phyloP scores from a whole-genome alignment of 75 land plant genomes.

The Pseudotsuga menziesii region DNA sequence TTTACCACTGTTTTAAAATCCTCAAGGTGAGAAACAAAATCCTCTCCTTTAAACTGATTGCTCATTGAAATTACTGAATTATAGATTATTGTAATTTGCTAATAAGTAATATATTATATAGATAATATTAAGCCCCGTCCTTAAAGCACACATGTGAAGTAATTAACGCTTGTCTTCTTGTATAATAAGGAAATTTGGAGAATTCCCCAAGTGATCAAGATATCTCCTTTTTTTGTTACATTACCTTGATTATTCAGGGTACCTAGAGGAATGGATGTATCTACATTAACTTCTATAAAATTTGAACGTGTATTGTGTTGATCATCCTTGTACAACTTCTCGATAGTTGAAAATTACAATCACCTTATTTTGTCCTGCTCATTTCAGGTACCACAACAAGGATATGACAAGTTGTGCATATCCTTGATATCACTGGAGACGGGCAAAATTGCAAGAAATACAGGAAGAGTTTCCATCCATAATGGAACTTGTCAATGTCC shows the following conservation, averaged over 20 bases:
- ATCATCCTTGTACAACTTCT: neutral
- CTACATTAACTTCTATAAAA: too few species aligned
- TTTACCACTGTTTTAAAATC: too few species aligned
- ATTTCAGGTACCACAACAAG: constrained; percentile 42
- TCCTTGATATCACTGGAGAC: constrained; percentile 58
- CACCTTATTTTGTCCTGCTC: neutral
- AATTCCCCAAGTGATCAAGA: neutral
- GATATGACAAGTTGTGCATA: constrained; percentile 57
- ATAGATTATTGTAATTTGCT: too few species aligned
- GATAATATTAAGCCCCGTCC: too few species aligned
- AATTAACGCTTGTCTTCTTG: too few species aligned
- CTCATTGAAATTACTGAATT: too few species aligned
- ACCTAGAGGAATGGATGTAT: neutral
- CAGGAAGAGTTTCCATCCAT: constrained; percentile 51
- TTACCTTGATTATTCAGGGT: neutral
- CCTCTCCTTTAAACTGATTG: too few species aligned
- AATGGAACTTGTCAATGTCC: constrained; percentile 66
- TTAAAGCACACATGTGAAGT: too few species aligned
- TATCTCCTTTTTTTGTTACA: neutral
- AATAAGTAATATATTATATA: too few species aligned
- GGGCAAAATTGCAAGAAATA: constrained; percentile 58
- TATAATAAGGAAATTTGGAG: too few species aligned
- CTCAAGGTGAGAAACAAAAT: too few species aligned
- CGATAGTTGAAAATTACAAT: neutral
- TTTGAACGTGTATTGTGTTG: neutral